These are phyloP conservation scores for Amanita rimosa DNA, from an alignment of 768 basidiomycete genomes.

Conservation along the genomic window DNA sequence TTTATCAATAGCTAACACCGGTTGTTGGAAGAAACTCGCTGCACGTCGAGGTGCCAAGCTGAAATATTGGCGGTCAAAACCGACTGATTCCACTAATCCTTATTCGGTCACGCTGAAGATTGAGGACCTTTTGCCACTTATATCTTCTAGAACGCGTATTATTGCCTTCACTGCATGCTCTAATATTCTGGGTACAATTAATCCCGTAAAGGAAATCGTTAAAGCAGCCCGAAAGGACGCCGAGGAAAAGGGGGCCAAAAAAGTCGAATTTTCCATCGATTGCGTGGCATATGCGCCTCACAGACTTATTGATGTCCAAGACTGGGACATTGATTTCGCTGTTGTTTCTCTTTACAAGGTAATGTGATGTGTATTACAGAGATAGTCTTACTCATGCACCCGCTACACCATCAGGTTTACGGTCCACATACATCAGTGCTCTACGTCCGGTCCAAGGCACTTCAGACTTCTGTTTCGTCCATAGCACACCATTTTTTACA, in stretches of 20 bases:
- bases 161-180: constrained; percentile 36
- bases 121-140: constrained; percentile 38
- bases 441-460: constrained; percentile 40
- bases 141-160: no score
- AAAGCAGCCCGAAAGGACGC: constrained; percentile 40
- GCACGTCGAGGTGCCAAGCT: constrained; percentile 39
- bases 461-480: constrained; percentile 37
- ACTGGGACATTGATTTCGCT: constrained; percentile 70
- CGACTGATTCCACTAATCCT: constrained; percentile 43
- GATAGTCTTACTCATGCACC: background rate
- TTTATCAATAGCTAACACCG: constrained; percentile 46
- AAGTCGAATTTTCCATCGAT: constrained; percentile 55
- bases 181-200: constrained; percentile 60
- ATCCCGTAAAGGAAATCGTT: constrained; percentile 48
- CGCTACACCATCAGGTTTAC: constrained; percentile 40
- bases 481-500: constrained; percentile 64
- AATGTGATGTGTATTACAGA: background rate
- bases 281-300: constrained; percentile 78
- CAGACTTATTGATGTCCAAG: constrained; percentile 55
- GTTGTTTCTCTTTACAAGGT: constrained; percentile 75
- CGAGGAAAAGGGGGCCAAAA: constrained; percentile 17
- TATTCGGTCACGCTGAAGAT: constrained; percentile 49
- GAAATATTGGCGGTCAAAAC: constrained; percentile 47
- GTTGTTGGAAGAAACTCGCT: constrained; percentile 70
- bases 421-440: constrained; percentile 62